These are phyloP conservation scores for Neurospora sp. DNA, from an alignment of 495 filamentous ascomycete species.

Conservation along the genomic window DNA sequence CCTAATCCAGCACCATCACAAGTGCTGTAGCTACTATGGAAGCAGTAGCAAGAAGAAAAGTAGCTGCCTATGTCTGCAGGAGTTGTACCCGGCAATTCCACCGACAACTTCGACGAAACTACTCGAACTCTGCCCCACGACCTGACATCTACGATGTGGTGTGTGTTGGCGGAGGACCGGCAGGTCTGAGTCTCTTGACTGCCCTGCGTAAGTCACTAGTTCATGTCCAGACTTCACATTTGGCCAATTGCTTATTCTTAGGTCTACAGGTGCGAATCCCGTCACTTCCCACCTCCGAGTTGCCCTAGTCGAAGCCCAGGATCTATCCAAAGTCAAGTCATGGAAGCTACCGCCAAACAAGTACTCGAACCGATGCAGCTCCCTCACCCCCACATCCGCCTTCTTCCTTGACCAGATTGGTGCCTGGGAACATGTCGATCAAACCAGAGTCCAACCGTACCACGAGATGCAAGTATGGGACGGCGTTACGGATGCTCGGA, in stretches of 20 bases:
- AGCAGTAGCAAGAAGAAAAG: slow-evolving; percentile 9
- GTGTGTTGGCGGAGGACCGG: slow-evolving; percentile 92
- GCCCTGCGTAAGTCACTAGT: slow-evolving; percentile 58
- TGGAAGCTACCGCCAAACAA: slow-evolving; percentile 55
- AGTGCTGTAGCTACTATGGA: slow-evolving; percentile 12
- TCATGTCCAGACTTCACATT: not conserved
- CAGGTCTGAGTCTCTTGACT: slow-evolving; percentile 77
- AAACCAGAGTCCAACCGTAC: slow-evolving; percentile 69
- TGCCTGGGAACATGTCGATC: slow-evolving; percentile 70
- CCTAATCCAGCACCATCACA: not conserved
- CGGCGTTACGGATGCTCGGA: slow-evolving; percentile 73
- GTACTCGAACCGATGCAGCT: slow-evolving; percentile 92
- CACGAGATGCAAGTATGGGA: slow-evolving; percentile 97
- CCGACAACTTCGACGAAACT: slow-evolving; percentile 23
- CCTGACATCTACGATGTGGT: slow-evolving; percentile 85
- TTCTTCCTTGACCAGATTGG: slow-evolving; percentile 65
- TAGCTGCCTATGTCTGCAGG: slow-evolving; percentile 29
- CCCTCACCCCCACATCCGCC: slow-evolving; percentile 77
- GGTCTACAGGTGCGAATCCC: slow-evolving; percentile 47
- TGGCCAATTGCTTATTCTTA: slow-evolving; percentile 2
- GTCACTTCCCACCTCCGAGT: slow-evolving; percentile 68
- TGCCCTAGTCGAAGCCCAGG: slow-evolving; percentile 84
- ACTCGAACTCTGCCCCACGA: slow-evolving; percentile 23
- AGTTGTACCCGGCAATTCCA: slow-evolving; percentile 32
- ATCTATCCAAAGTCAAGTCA: slow-evolving; percentile 53